Base-by-base conservation (phyloP, 176 grass and related monocot genomes). In the Carex cristatella region DNA sequence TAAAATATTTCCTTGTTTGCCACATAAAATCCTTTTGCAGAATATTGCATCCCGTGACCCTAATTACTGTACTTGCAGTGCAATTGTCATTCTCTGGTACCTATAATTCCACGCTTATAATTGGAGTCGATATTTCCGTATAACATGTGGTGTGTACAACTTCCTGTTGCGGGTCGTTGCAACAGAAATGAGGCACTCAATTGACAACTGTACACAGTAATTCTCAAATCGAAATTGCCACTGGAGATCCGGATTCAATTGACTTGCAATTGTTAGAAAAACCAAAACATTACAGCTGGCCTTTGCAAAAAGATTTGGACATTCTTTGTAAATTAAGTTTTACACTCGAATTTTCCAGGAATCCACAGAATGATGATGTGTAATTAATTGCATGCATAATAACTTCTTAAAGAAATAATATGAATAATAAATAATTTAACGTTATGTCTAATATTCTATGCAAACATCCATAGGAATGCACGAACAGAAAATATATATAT, bases 31-130 rank as follows among this genome's bases (percentile, higher is more conserved):
- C 28, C 54, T 35, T 11, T 35, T 32, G 13, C 6, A 72, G 28
- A 54, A 79, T 79, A 58, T 58, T 33, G 51, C 27, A 57, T 35
- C 74, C 74, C 74, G 74, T 79, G 74, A 79, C 28, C 48, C 70
- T 79, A 35, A 79, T 79, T 32, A 79, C 51, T 57, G 73, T 31
- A 57, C 4, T n/a, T 10, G 13, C 57, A 33, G 74, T 58, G 9
- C 53, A 78, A 78, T 57, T 78, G 18, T 57, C 74, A 57, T 79
- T 79, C 27, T 14, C 30, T 35, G 33, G 33, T 35, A 32, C 13
- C 30, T 35, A 57, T 13, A 58, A 58, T 79, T 78, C 53, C 28
- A 78, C 51, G 51, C 28, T 13, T 57, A 77, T 56, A 7, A 77
- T 76, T 32, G 23, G 0, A 16, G 11, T 30, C 10, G 12, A 32